Percentiles rank a stretch among this genome's conserved stretches.
phyloP scores from a whole-genome alignment of 257 asterid genomes.

The Nicotiana otophora region DNA sequence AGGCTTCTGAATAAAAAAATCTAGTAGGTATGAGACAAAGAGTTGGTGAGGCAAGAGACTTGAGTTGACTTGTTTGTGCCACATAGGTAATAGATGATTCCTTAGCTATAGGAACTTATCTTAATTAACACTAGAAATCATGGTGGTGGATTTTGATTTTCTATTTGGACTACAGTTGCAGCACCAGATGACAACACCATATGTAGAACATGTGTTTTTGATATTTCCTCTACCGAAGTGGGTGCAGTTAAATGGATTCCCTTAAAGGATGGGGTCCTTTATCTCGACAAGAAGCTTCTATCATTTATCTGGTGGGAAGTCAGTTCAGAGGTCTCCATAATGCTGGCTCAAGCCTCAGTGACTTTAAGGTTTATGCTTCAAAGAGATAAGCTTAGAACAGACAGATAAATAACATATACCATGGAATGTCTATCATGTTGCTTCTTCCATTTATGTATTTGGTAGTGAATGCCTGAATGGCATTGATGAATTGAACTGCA shows the following conservation, averaged over 20 bases:
- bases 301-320: neutral
- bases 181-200: neutral
- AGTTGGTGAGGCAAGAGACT: constrained; percentile 3
- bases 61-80: neutral
- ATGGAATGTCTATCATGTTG: neutral
- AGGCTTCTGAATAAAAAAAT: neutral
- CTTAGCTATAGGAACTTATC: neutral
- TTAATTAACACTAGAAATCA: neutral
- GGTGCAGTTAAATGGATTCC: neutral
- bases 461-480: neutral
- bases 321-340: neutral
- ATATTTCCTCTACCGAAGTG: neutral
- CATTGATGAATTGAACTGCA: neutral
- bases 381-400: neutral
- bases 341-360: neutral
- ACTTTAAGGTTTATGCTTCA: neutral
- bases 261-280: neutral
- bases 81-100: neutral
- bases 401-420: neutral
- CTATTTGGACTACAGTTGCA: neutral
- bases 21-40: neutral
- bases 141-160: neutral
- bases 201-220: neutral
- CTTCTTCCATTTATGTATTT: neutral
- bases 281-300: neutral